Evolutionary conservation across 140 eudicot genomes (phyloP), one percentile per base, ranked within the genome.

Genomic region (Oenanthe javanica): DNA sequence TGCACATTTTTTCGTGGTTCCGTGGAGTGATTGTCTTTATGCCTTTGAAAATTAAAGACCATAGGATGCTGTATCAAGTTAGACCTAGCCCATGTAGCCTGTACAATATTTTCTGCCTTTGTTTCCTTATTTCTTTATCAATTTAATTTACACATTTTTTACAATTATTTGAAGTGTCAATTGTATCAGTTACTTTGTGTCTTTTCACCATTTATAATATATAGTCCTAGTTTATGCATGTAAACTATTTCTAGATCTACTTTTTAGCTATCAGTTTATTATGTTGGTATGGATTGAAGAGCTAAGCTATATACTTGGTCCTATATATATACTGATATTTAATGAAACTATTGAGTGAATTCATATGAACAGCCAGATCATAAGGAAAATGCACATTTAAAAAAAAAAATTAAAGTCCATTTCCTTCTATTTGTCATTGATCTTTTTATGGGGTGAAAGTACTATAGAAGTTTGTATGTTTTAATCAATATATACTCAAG

Each of bases 41-140:
- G 78, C 78, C 77, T 84, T 79, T 51, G 83, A 80, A 82, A 89
- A 76, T 63, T 80, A 83, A 77, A 72, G 75, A 85, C 84, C 36
- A 81, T 91, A 84, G 92, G 93, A 84, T 88, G 89, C 94, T 88
- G 88, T 87, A 31, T 31, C 36, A 31, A 85, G 79, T 89, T 90
- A 85, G 89, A 86, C 86, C 88, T 81, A 83, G 82, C 84, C 87
- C 88, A 81, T 85, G 72, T 86, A 71, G 76, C 50, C 48, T 71
- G 76, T 40, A 71, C 76, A 36, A 42, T 42, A 12, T 71, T 71
- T 31, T 31, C 36, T 31, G 36, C 36, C 36, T 31, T 31, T 70
- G 16, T 69, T 40, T 36, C 47, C 21, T 38, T 71, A 45, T 36
- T 40, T 71, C 36, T 67, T 67, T 71, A 71, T 40, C 12, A 38